Base-by-base conservation (phyloP, 768 basidiomycete species). In the Cystobasidium onofrii region DNA sequence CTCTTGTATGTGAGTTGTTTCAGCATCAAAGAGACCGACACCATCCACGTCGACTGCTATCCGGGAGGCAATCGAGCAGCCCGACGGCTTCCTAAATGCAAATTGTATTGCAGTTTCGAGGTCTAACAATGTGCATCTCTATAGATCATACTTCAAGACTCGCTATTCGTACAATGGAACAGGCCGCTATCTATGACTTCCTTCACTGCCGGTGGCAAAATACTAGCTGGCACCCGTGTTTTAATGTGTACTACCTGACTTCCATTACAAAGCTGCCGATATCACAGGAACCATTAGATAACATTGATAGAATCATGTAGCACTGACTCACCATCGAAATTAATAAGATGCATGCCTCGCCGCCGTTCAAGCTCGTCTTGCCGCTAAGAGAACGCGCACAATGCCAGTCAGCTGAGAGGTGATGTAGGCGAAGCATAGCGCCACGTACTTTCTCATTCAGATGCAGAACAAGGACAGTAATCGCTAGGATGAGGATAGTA, bases 301-400 rank as follows among this genome's bases (percentile, higher is more conserved):
- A 6, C 39, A 39, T 39, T 15, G 15, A n/a, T n/a, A 6, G 39
- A 15, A 39, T 15, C 39, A 39, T 6, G 39, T n/a, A 1, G 33
- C 55, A 62, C 25, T 18, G 84, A 96, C 78, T 97, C 83, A 15
- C 95, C 95, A 80, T 94, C 92, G 78, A 99, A 97, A 77, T 99
- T 99, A 81, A 99, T 95, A 78, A 92, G 89, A 82, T 96, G 92
- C n/a, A 93, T 88, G 34, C 88, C 87, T 77, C 89, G 85, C 78
- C 91, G 85, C 73, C 93, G 81, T 81, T 99, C 95, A 78, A 89
- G 80, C 82, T 99, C 95, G 80, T 98, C 95, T 80, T 97, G 94
- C 75, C 91, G 85, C 92, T 95, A 80, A 27, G 20, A 25, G 39
- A 20, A 12, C 7, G n/a, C 1, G 2, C 29, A 43, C 18, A 44